Base-by-base conservation (phyloP, 2,329 filamentous ascomycete species). In the Catunica adiposa region DNA sequence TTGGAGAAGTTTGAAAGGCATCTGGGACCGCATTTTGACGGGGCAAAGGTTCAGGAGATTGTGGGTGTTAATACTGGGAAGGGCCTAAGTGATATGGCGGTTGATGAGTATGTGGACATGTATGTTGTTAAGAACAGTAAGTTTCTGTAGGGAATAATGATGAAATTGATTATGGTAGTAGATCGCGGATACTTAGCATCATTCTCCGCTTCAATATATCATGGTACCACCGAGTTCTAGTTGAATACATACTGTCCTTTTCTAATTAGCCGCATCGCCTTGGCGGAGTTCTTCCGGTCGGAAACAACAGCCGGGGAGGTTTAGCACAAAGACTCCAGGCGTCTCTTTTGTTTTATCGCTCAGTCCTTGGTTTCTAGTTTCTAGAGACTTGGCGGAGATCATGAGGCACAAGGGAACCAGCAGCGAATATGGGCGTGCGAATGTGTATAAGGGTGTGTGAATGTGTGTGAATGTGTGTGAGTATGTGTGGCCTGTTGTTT, bases 1-100 rank as follows among this genome's bases (percentile, higher is more conserved):
- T 73, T 97, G 63, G 82, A 81, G 69, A 98, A 98, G 78, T 98
- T 88, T 76, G 84, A 89, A 82, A 83, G 86, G 68, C 92, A 98
- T 71, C 74, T 97, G 53, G 79, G 78, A 64, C 86, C 85, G 55
- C 90, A 96, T 74, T 94, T 85, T 70, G 74, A 80, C 59, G 77
- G 86, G 67, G 74, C 77, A 51, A 82, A 83, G 66, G 87, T 96
- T 53, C 59, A 90, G 72, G 76, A 92, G 73, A 77, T 98, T 55
- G 77, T 96, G 53, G 77, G 87, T 62, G 73, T 97, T 54, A 85
- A 86, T 63, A 79, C 83, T 69, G 80, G 95, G 68, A 71, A 75
- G 58, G 78, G 82, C 70, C 81, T 77, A 70, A 73, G 97, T 56
- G 87, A 95, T 73, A 85, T 86, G 75, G 77, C 87, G 55, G 83